Base-by-base conservation (phyloP, 2,329 filamentous ascomycete genomes). In the Colletotrichum euphorbiae region DNA sequence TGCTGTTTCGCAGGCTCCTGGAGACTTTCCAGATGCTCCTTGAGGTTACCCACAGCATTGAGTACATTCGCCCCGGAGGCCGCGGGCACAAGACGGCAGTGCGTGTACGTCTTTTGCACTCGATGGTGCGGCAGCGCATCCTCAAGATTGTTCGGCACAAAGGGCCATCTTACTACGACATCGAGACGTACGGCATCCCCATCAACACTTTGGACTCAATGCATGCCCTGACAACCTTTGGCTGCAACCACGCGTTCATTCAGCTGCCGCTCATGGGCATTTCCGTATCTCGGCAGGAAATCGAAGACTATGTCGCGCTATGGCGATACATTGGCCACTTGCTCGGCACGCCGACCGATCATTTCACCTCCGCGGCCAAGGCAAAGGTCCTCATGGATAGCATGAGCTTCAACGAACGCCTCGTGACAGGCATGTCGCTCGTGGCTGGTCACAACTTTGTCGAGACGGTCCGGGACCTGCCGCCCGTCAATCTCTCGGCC, bases 121-220 rank as follows among this genome's bases (percentile, higher is more conserved):
- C 89, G 0, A 85, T 87, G 1, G 89, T 92, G 4, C 83, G 90
- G 4, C 80, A 86, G 62, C 83, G 87, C 6, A 91, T 91, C 62
- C 78, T 90, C 72, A 85, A 83, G 38, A 79, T 92, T 2, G 82
- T 82, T 5, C 75, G 81, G 6, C 76, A 81, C 17, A 79, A 83
- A 15, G 56, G 56, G 13, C 86, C 88, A 0, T 82, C 82, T 4
- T 92, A 92, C 75, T 91, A 87, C 74, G 82, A 89, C 55, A 75
- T 87, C 1, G 79, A 84, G 21, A 80, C 84, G 55, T 85, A 82
- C 73, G 90, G 90, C 1, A 80, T 89, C 1, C 90, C 90, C 0
- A 85, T 90, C 72, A 91, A 90, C 69, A 86, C 88, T 40, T 80
- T 92, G 0, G 90, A 92, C 73, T 87, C 83, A 46, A 87, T 91